Base-by-base conservation (phyloP, 805 yeast genomes). In the Candida oleophila region DNA sequence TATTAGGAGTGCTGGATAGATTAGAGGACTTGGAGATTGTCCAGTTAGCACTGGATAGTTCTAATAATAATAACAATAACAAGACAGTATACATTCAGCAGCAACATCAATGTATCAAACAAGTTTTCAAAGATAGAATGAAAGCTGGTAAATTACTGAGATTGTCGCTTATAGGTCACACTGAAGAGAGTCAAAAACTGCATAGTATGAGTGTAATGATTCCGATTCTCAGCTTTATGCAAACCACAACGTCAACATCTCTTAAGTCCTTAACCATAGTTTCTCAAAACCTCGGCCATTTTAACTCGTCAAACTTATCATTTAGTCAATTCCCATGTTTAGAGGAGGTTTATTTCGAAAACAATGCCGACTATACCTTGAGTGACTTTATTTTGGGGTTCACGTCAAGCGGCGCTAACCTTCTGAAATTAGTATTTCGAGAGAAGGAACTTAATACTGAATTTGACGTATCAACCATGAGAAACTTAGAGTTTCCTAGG, bases 281-380 rank as follows among this genome's bases (percentile, higher is more conserved):
- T 0, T 62, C 67, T n/a, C 68, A 56, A 48, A 68, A 68, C 44
- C 68, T 71, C 11, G 22, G 11, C 11, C 22, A 21, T 12, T 41
- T 25, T 12, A 11, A 30, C 2, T 15, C 35, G 8, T 25, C 30
- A 11, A 25, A 25, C 11, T 14, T 28, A 22, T 12, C 68, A 39
- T 47, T 69, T n/a, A 34, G 54, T 1, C 52, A 34, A 2, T 42
- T 56, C 7, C 49, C 50, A 1, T 38, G 50, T 11, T 46, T 68
- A n/a, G 54, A 45, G 37, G 49, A 44, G 4, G 19, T 71, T 2
- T 56, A 60, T 22, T 46, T 71, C 21, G 76, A 72, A 44, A 66
- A 70, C 49, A 70, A 70, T 49, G 49, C 48, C 7, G 57, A 57
- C 22, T 55, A 71, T 20, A 45, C 64, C 4, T 44, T 71, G 18